Evolutionary conservation across 805 yeast genomes (phyloP).

Genomic region (Yueomyces sp.): DNA sequence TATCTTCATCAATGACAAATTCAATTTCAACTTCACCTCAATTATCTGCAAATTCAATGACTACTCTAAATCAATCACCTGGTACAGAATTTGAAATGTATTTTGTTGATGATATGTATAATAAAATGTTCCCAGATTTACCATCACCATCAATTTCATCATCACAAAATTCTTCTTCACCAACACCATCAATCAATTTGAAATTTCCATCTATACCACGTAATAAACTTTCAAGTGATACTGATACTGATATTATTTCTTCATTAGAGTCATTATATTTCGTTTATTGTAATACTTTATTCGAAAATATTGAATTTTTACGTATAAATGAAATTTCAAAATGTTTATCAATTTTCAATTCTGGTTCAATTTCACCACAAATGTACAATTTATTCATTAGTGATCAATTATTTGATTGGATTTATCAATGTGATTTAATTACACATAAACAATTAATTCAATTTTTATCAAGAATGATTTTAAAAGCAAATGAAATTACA

Average conservation of each 20-base stretch:
- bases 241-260: constrained; percentile 45
- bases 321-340: constrained; percentile 47
- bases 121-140: not conserved
- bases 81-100: not conserved
- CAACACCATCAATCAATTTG: constrained; percentile 7
- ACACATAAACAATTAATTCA: constrained; percentile 43
- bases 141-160: not conserved
- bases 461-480: constrained; percentile 47
- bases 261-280: constrained; percentile 50
- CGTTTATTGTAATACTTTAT: constrained; percentile 48
- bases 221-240: constrained; percentile 28
- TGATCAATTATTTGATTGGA: constrained; percentile 44
- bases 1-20: no score
- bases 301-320: constrained; percentile 56
- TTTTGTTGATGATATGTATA: not conserved
- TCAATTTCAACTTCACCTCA: not conserved
- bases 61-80: not conserved
- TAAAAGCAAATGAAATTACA: constrained; percentile 25
- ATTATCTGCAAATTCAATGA: not conserved
- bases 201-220: constrained; percentile 27
- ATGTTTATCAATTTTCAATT: constrained; percentile 37
- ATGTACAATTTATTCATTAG: constrained; percentile 44
- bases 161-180: not conserved
- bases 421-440: constrained; percentile 50
- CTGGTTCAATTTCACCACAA: constrained; percentile 44